These are phyloP conservation scores for Nematodospora valgi DNA, from an alignment of 805 yeast species.

Conservation along the genomic window DNA sequence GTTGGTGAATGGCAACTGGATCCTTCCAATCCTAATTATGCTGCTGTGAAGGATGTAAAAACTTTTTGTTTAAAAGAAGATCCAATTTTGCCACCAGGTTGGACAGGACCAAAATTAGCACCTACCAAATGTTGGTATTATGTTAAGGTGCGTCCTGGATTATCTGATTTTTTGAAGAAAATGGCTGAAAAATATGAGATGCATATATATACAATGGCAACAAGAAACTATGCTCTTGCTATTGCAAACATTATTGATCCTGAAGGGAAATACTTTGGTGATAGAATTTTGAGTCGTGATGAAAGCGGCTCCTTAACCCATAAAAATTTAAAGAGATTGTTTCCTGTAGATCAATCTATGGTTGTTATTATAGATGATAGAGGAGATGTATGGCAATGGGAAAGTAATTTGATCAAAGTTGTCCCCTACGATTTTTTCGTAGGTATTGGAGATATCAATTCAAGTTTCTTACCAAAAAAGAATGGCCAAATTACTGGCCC, in stretches of 20 bases:
- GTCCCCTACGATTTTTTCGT: conserved; percentile 95
- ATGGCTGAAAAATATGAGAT: conserved; percentile 72
- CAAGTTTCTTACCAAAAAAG: conserved; percentile 85
- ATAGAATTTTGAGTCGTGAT: conserved; percentile 86
- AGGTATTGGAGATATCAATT: conserved; percentile 96
- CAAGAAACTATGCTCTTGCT: conserved; percentile 85
- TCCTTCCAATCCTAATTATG: conserved; percentile 78
- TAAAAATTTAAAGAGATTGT: conserved; percentile 80
- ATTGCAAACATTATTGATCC: conserved; percentile 93
- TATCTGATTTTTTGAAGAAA: conserved; percentile 64
- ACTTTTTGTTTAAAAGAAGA: conserved; percentile 79
- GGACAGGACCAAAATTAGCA: conserved; percentile 58
- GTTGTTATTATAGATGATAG: conserved; percentile 95
- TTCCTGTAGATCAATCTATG: conserved; percentile 96
- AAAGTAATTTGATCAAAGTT: conserved; percentile 83
- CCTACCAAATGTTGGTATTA: conserved; percentile 79
- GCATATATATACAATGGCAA: conserved; percentile 98
- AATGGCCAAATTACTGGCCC: conserved; percentile 57
- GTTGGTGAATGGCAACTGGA: conserved; percentile 96
- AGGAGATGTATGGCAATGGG: conserved; percentile 99
- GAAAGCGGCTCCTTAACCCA: conserved; percentile 92
- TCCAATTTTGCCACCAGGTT: conserved; percentile 52
- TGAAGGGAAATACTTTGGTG: conserved; percentile 79
- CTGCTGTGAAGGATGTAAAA: conserved; percentile 77
- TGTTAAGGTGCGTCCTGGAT: conserved; percentile 88